Percentiles rank a stretch among this genome's conserved stretches.
These are phyloP conservation scores for Lactifluus subvellereus DNA, from an alignment of 768 basidiomycete genomes.

Conservation along the genomic window DNA sequence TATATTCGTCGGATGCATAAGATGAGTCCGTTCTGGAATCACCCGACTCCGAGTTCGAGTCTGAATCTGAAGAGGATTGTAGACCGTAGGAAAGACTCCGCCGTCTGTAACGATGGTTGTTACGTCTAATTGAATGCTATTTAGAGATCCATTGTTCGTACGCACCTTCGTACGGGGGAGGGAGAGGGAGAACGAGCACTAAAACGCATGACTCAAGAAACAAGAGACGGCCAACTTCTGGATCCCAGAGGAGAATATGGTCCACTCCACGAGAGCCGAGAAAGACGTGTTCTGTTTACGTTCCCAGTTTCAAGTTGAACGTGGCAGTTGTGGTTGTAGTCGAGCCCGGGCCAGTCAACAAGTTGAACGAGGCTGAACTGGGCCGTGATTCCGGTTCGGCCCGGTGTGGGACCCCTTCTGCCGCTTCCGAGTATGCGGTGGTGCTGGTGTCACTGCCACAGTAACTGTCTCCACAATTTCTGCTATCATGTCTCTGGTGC, in stretches of 20 bases:
- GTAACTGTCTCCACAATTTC: not conserved
- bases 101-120: slow-evolving; percentile 2
- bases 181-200: slow-evolving; percentile 21
- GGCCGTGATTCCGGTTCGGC: not conserved
- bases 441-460: not conserved
- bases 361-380: not conserved
- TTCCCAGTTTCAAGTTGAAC: not conserved
- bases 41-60: slow-evolving; percentile 7
- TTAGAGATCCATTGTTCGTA: not conserved
- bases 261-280: not conserved
- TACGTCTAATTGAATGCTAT: not conserved
- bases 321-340: not conserved
- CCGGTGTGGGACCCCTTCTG: not conserved
- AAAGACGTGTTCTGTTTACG: not conserved
- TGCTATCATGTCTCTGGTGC: slow-evolving; percentile 18
- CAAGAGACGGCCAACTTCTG: not conserved
- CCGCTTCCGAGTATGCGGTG: too few relatives aligned
- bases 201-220: slow-evolving; percentile 11
- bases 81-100: slow-evolving; percentile 20
- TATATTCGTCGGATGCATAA: slow-evolving; percentile 15
- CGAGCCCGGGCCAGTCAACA: not conserved
- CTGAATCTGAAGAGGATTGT: slow-evolving; percentile 12
- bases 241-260: not conserved
- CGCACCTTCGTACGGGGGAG: slow-evolving; percentile 12
- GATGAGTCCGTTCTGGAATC: slow-evolving; percentile 1